A percentile compares a stretch with the other conserved stretches of the same genome.
Conservation (phyloP, 768 basidiomycete genomes). For the Boletus tomentosulus region DNA sequence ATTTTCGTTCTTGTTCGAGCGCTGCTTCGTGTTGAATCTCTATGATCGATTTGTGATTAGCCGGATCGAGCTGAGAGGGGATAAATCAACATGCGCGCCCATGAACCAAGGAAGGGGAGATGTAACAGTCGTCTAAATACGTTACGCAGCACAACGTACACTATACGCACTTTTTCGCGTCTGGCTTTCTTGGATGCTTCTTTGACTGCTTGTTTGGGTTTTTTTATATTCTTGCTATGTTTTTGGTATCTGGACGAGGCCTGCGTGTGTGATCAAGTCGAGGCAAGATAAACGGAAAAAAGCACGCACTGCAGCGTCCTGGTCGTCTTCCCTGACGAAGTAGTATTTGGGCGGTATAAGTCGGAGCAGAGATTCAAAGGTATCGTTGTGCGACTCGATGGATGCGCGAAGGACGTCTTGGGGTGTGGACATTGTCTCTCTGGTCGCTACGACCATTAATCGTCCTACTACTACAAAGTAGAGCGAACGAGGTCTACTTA, state of each 20-base stretch:
- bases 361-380: conserved; percentile 77
- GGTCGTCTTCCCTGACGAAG: conserved; percentile 33
- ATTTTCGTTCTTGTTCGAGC: conserved; percentile 27
- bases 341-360: conserved; percentile 92
- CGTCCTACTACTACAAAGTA: too few species aligned
- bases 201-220: conserved; percentile 81
- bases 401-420: conserved; percentile 49
- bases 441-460: too few species aligned
- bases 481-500: background rate
- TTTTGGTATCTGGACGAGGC: conserved; percentile 73
- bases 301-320: conserved; percentile 12
- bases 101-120: background rate
- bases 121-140: too few species aligned
- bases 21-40: conserved; percentile 66
- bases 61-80: conserved; percentile 76
- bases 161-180: conserved; percentile 64
- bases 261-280: background rate
- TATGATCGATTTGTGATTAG: conserved; percentile 73
- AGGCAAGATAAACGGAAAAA: background rate
- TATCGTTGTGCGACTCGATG: conserved; percentile 79
- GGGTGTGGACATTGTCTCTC: conserved; percentile 31
- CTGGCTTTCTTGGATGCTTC: conserved; percentile 88
- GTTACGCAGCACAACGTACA: background rate
- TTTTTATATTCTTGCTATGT: conserved; percentile 82
- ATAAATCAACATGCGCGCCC: background rate